Base-by-base conservation (phyloP, 768 basidiomycete species). In the Flagelloscypha sp. region DNA sequence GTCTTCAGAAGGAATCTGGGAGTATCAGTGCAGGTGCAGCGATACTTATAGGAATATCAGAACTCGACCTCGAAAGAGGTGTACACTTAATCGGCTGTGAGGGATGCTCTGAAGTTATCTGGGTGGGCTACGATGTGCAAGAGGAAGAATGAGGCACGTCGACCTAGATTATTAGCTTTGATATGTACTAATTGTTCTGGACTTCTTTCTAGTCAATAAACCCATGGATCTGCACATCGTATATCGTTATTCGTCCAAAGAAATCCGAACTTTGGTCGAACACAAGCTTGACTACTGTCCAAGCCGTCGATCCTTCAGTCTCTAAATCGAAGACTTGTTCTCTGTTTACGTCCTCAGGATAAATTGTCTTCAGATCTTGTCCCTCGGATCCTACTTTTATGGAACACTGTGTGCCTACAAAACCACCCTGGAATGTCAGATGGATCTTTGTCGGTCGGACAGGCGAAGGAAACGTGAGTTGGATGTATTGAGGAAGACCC, bases 221-320 rank as follows among this genome's bases (percentile, higher is more conserved):
- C 1, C 59, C 61, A 37, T 63, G 39, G 20, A 67, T 20, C 27
- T 44, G 50, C 24, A 86, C 48, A 49, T 85, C 78, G 49, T 87
- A 87, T 27, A 87, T 52, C 6, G 74, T 84, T 28, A 87, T 68
- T 55, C 85, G 69, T 35, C 86, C 86, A 50, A 87, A 89, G 49
- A 88, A 83, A 57, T 88, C 86, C 13, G 86, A 87, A 52, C 84
- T 84, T 52, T 76, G 70, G 46, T 84, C 79, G 42, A 90, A 89
- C 5, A 83, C 61, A 9, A 90, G 54, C 54, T 72, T 81, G 44
- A 89, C 40, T 12, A 64, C 60, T 37, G n/a, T 46, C 55, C 11
- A 78, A 56, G 7, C 65, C 68, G 12, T 43, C 7, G 55, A 48
- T 7, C 39, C 24, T 2, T 43, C 40, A 7, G 10, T 50, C 25